Evolutionary conservation across 2,329 filamentous ascomycete genomes (phyloP), one percentile per base, ranked within the genome.

Genomic region (Alternaria ethzedia): DNA sequence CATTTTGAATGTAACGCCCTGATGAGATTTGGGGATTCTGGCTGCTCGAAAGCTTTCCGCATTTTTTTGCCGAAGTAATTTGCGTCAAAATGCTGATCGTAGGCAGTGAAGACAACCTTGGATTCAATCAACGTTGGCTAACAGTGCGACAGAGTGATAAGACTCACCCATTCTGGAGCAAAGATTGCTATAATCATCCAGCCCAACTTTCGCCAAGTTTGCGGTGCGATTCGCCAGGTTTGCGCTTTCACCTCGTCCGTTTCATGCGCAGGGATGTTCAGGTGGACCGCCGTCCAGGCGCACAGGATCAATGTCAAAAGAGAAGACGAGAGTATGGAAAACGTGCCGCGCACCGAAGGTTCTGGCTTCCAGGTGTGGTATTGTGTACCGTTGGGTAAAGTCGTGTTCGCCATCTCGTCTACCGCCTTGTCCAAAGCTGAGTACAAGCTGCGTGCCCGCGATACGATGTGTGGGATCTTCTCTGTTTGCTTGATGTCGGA

Each of bases 61-160:
- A 50, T 50, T 0, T 0, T 6, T 13, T 10, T 20, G 3, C 47
- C 47, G 0, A 50, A 8, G 0, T 5, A 0, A 0, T 0, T 30
- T 30, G 46, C 25, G 1, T 9, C 12, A 6, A 10, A 0, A 2
- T 30, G 47, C 17, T 50, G 6, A 4, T 2, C 0, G 13, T 6
- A 50, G 20, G 26, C 26, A 13, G 26, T 50, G 0, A 20, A 30
- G 5, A 50, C 47, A 2, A 50, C 17, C 47, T 30, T 15, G 4
- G 2, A 15, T 15, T 2, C 4, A 15, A 13, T 51, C 9, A 32
- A 17, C 26, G 9, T 15, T n/a, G 3, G 4, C 20, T 2, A 3
- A 15, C 2, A 2, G 7, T 21, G n/a, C 6, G 2, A 4, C 3
- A 20, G 3, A 20, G 10, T 11, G 10, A 13, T 30, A 0, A 3